Evolutionary conservation across 2,329 filamentous ascomycete species (phyloP), one percentile per base, ranked within the genome.

Genomic region (Xylaria sp.): DNA sequence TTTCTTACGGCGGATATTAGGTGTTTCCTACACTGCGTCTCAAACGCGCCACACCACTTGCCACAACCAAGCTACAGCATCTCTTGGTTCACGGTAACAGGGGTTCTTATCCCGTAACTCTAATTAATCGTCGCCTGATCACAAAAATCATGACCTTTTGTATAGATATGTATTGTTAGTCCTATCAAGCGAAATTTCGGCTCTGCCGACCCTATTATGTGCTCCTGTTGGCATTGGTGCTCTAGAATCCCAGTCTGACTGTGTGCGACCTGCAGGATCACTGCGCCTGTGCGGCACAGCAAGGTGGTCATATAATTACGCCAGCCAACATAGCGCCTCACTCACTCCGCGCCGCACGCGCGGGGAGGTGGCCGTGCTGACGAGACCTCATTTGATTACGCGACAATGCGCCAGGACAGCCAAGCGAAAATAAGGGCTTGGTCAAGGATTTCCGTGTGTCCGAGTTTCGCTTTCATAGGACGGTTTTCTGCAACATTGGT

Each of bases 271-370:
- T 38, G 41, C 53, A 51, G 31, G 29, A 49, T 59, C 17, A 46
- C 44, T 55, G 51, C 37, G 17, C 17, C 27, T 3, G 3, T 60
- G 58, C 35, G 58, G 58, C 58, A 29, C 58, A 44, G 58, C 29
- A 5, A 44, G 8, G 11, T 21, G 33, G 8, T 35, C 6, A 10
- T 38, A 4, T 41, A 27, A 37, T 38, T 37, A 38, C n/a, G 21
- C 21, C 10, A 21, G 13, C 13, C 10, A 31, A 29, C 23, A n/a
- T 25, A 55, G 27, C 40, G 5, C 5, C 23, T 31, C 27, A 10
- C 27, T 25, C n/a, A 40, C 38, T 49, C 1, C 23, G 13, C 41
- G 37, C 25, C 17, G 25, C 27, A 27, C 44, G 54, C 54, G 21
- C 17, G 43, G 37, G 15, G 8, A 49, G 35, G 7, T 25, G 15